phyloP scores from a whole-genome alignment of 192 early-diverging fungal species.

The Mycoemilia scoparia region DNA sequence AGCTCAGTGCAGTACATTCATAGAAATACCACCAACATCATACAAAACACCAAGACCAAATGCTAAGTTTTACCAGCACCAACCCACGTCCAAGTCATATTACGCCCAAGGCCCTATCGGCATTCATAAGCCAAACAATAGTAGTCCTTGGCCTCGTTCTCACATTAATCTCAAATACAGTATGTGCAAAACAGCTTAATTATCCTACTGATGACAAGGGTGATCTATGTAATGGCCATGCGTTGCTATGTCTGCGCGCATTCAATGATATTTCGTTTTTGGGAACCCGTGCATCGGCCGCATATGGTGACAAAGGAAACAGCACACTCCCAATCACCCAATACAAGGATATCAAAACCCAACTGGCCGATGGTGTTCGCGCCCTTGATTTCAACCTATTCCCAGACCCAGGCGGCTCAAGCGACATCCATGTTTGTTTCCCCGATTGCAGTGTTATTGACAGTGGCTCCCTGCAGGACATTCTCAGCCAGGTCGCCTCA shows the following conservation, averaged over 20 bases:
- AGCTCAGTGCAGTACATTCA: too few relatives aligned
- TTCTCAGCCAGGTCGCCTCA: constrained; percentile 12
- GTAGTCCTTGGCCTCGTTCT: too few relatives aligned
- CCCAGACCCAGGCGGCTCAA: constrained; percentile 9
- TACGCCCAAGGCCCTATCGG: too few relatives aligned
- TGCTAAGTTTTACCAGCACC: too few relatives aligned
- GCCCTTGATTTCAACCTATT: constrained; percentile 24
- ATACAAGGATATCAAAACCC: constrained; percentile 19
- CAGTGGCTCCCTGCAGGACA: constrained; percentile 14
- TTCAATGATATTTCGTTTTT: constrained; percentile 20
- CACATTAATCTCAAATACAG: too few relatives aligned
- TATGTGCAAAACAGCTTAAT: too few relatives aligned
- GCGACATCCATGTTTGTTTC: constrained; percentile 13
- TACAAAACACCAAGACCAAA: too few relatives aligned
- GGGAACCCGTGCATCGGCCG: constrained; percentile 25
- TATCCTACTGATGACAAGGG: too few relatives aligned
- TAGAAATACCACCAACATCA: too few relatives aligned
- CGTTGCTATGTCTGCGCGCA: constrained; percentile 20
- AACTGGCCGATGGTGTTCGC: constrained; percentile 24
- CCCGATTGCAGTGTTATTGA: constrained; percentile 21
- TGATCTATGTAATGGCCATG: constrained; percentile 22
- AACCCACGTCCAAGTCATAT: too few relatives aligned
- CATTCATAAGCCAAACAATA: too few relatives aligned
- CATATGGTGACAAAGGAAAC: constrained; percentile 4
- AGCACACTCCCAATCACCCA: constrained; percentile 16